Conservation (phyloP, 2,329 filamentous ascomycete genomes). For the Ampelomyces quisqualis region DNA sequence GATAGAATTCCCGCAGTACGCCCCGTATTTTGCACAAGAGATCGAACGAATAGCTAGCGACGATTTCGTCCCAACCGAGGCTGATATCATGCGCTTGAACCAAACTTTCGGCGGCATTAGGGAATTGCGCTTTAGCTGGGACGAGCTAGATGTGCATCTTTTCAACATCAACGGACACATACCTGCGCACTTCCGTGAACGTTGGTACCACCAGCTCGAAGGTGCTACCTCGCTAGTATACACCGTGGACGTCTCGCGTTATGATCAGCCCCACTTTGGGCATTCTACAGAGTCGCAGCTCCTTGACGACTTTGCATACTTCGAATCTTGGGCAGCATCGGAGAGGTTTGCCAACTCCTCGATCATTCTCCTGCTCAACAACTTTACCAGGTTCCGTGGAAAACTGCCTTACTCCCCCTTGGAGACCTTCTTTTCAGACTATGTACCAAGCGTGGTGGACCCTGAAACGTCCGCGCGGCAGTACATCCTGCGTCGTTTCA, state of each 20-base stretch:
- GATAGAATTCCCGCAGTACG: slow-evolving; percentile 41
- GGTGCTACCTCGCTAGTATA: slow-evolving; percentile 36
- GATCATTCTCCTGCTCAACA: slow-evolving; percentile 39
- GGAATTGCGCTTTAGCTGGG: slow-evolving; percentile 41
- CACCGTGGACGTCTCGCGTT: slow-evolving; percentile 36
- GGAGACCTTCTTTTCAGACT: slow-evolving; percentile 35
- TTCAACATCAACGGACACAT: slow-evolving; percentile 40
- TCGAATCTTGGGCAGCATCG: slow-evolving; percentile 35
- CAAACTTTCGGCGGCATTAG: slow-evolving; percentile 33
- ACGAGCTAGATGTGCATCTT: slow-evolving; percentile 38
- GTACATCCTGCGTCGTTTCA: slow-evolving; percentile 37
- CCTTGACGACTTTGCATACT: slow-evolving; percentile 33
- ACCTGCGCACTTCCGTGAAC: slow-evolving; percentile 35
- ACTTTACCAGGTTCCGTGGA: slow-evolving; percentile 37
- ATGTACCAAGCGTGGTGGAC: slow-evolving; percentile 18
- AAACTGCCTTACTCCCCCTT: slow-evolving; percentile 36
- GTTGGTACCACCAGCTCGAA: slow-evolving; percentile 43
- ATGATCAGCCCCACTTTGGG: slow-evolving; percentile 35
- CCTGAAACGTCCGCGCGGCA: slow-evolving; percentile 32
- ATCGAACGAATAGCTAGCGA: slow-evolving; percentile 25
- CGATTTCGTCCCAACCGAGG: slow-evolving; percentile 37
- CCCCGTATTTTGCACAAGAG: slow-evolving; percentile 37
- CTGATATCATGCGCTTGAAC: slow-evolving; percentile 40
- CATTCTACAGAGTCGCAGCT: slow-evolving; percentile 32
- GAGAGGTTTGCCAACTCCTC: slow-evolving; percentile 31